Evolutionary conservation across 1,139 yeast species (phyloP).

Genomic region (Lodderomyces theae): DNA sequence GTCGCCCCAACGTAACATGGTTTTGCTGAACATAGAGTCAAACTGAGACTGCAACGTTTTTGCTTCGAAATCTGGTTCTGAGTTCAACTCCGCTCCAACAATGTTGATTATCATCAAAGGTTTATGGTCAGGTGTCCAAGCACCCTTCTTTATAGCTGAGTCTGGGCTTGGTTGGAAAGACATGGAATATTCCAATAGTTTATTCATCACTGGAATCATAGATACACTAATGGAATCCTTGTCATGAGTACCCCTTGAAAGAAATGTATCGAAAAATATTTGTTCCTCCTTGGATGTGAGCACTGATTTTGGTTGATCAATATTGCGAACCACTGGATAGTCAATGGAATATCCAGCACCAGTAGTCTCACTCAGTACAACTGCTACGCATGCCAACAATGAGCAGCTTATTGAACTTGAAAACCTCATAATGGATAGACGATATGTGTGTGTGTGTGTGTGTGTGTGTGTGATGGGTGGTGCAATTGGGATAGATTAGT

Average conservation of each 20-base stretch:
- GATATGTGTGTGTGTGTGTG: too few relatives aligned
- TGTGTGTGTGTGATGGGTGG: too few relatives aligned
- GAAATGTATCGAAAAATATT: constrained; percentile 6
- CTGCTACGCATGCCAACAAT: neutral
- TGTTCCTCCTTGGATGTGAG: constrained; percentile 8
- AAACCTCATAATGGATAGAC: neutral
- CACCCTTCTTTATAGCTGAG: too few relatives aligned
- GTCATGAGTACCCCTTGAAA: constrained; percentile 1
- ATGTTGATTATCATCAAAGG: constrained; percentile 39
- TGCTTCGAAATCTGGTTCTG: neutral
- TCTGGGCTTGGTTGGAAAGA: neutral
- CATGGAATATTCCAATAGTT: neutral
- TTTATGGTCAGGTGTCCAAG: too few relatives aligned
- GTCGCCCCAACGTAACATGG: neutral
- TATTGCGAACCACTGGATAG: neutral
- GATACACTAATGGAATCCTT: neutral
- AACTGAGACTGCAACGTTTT: neutral
- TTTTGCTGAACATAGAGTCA: neutral
- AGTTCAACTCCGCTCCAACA: constrained; percentile 30
- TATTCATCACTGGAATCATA: neutral
- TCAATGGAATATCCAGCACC: neutral
- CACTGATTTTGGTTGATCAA: neutral
- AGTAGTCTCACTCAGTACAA: neutral
- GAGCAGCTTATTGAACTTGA: neutral
- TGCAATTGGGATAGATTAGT: neutral